Conservation (phyloP, 306 rosid genomes). For the Trifolium fragiferum region DNA sequence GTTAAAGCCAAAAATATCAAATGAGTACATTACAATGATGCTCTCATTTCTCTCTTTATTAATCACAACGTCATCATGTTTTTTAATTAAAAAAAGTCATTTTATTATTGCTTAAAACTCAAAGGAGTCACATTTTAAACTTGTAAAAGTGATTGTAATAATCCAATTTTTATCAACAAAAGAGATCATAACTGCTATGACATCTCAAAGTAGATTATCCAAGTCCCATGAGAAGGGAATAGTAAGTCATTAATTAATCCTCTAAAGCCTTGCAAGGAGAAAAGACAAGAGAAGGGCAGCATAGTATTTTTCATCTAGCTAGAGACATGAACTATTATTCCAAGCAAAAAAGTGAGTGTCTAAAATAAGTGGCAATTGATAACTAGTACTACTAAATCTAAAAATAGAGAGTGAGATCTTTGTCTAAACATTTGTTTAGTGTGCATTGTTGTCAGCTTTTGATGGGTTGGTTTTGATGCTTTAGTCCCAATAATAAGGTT, state of each 20-base stretch:
- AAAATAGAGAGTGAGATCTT: slow-evolving; percentile 60
- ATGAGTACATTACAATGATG: no score
- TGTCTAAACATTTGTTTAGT: slow-evolving; percentile 63
- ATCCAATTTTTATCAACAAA: not conserved
- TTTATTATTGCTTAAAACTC: not conserved
- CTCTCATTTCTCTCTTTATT: no score
- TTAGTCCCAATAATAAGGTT: slow-evolving; percentile 54
- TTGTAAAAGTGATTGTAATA: not conserved
- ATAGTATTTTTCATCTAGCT: slow-evolving; percentile 16
- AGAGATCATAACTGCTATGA: not conserved
- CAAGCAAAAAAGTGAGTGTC: slow-evolving; percentile 37
- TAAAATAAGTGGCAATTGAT: slow-evolving; percentile 32
- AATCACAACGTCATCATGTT: no score
- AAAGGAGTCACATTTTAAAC: not conserved
- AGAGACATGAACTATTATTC: slow-evolving; percentile 19
- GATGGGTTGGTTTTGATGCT: slow-evolving; percentile 61
- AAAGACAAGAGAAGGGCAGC: slow-evolving; percentile 23
- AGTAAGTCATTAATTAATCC: not conserved
- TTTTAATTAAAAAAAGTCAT: no score
- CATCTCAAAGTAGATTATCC: not conserved
- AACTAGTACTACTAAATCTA: slow-evolving; percentile 10
- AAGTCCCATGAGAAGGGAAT: not conserved
- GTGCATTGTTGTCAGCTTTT: slow-evolving; percentile 54
- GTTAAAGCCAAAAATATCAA: no score
- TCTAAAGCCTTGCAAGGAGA: not conserved